Base-by-base conservation (phyloP, 768 basidiomycete genomes). In the Trichaptum fuscoviolaceum region DNA sequence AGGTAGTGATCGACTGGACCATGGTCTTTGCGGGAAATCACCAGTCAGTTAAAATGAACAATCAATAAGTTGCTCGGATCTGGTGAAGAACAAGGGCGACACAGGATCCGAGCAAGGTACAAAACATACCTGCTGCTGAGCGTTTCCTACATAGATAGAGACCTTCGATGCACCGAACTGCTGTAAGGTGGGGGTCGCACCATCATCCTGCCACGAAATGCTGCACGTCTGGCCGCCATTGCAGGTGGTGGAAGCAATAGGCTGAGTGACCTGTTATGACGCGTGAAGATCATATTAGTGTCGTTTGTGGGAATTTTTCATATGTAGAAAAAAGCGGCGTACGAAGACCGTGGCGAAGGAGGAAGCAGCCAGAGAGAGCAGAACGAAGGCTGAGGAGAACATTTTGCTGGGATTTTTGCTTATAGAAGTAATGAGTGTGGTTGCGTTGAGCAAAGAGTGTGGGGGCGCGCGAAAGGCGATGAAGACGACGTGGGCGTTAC, bases 121-220 rank as follows among this genome's bases (percentile, higher is more conserved):
- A 25, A 58, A 24, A 68, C 76, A 20, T 59, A 89, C 90, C 84
- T 92, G 91, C 70, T 85, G 78, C 12, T 72, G 75, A 34, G 81
- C 76, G 72, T 84, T 90, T 58, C 91, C 91, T 64, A 76, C 82
- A 69, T 85, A 92, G 76, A 93, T 82, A 36, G 81, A 83, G 57
- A 91, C 77, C 58, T 74, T 78, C 10, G 82, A 75, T 34, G 71
- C 69, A 6, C 90, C 89, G 42, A 88, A 89, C 4, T 79, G 65
- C 15, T 75, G 64, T 60, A 92, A 80, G 25, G 76, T 62, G 4
- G 91, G 89, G 1, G 77, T 1, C 0, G 26, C 63, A 63, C 80
- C 80, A 65, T 83, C 78, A 59, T 92, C 90, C 67, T 82, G 72
- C 91, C 91, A 93, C 42, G 66, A 73, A 63, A 93, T 72, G 15